These are phyloP conservation scores for Austroboletus olivaceoglutinosus DNA, from an alignment of 1,284 basidiomycete species.

Conservation along the genomic window DNA sequence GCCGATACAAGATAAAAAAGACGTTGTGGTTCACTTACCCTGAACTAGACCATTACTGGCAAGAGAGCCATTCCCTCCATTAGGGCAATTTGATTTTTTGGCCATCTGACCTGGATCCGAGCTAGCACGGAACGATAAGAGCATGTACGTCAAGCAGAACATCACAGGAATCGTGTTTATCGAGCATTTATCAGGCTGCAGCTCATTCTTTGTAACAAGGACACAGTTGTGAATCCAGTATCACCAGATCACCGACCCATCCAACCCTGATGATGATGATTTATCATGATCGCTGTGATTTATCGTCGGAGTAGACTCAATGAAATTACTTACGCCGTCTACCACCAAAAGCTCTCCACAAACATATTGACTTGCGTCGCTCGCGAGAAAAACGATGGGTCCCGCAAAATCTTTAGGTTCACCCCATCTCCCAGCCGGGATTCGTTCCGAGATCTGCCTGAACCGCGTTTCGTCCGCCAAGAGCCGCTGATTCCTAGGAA, in stretches of 20 bases:
- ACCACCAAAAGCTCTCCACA: constrained; percentile 84
- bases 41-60: constrained; percentile 4
- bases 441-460: constrained; percentile 89
- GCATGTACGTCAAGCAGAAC: constrained; percentile 20
- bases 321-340: constrained; percentile 56
- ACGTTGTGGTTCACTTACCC: constrained; percentile 1
- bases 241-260: constrained; percentile 51
- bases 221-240: constrained; percentile 2
- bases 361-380: constrained; percentile 83
- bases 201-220: constrained; percentile 2
- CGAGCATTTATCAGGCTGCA: constrained; percentile 2
- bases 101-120: constrained; percentile 7
- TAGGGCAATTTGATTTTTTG: constrained; percentile 12
- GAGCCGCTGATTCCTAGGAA: constrained; percentile 71
- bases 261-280: constrained; percentile 49
- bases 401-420: constrained; percentile 87
- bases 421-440: constrained; percentile 92
- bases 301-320: constrained; percentile 15
- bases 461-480: constrained; percentile 71
- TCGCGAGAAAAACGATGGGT: constrained; percentile 87
- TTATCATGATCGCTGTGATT: constrained; percentile 12
- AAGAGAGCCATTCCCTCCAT: constrained; percentile 6
- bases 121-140: constrained; percentile 4
- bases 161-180: constrained; percentile 4
- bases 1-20: not conserved